Evolutionary conservation across 2,329 filamentous ascomycete species (phyloP).

Genomic region (Apiospora marii): DNA sequence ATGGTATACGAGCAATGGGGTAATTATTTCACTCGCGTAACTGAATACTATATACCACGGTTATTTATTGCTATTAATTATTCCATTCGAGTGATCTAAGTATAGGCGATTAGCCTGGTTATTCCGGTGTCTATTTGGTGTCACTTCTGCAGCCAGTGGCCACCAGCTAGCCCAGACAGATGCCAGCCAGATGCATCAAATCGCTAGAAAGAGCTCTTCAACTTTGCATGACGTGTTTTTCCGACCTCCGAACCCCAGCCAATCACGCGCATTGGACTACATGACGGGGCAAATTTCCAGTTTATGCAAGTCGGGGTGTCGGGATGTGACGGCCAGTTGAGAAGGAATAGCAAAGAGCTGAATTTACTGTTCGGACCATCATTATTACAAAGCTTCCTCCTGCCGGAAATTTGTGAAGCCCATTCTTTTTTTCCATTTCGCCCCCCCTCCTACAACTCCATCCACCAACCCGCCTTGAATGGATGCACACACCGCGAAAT

Average conservation of each 20-base stretch:
- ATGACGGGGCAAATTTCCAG: constrained; percentile 26
- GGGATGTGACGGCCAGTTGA: not conserved
- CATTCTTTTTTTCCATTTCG: not conserved
- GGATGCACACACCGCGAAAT: constrained; percentile 52
- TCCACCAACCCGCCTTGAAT: constrained; percentile 34
- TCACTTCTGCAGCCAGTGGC: no score
- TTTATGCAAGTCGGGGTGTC: constrained; percentile 20
- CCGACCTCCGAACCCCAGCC: constrained; percentile 27
- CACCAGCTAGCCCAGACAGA: not conserved
- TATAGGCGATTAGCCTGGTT: no score
- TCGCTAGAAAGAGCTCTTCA: not conserved
- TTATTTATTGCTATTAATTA: no score
- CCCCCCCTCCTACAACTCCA: not conserved
- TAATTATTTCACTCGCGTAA: no score
- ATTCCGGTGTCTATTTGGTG: no score
- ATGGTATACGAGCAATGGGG: no score
- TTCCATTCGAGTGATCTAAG: no score
- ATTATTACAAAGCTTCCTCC: constrained; percentile 18
- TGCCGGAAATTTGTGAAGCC: not conserved
- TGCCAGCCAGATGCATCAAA: not conserved
- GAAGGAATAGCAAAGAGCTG: not conserved
- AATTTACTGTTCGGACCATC: constrained; percentile 1
- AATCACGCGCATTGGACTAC: constrained; percentile 24
- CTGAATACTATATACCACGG: no score
- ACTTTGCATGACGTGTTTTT: constrained; percentile 30